Evolutionary conservation across 2,329 filamentous ascomycete species (phyloP).

Genomic region (Neoarthrinium moseri): DNA sequence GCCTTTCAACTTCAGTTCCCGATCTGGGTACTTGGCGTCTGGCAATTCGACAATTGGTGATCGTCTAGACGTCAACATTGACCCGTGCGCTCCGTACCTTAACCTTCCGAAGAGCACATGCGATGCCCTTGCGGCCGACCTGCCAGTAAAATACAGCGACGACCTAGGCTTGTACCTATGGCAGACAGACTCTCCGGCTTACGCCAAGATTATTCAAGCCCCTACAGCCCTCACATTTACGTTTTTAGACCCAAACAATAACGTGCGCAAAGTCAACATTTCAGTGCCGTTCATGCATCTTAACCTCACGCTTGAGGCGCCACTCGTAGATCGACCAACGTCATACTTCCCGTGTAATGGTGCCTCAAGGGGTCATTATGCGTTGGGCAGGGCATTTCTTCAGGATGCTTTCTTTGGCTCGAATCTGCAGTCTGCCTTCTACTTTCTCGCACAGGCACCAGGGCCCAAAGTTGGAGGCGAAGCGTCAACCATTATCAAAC

Average conservation of each 20-base stretch:
- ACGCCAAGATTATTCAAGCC: constrained; percentile 30
- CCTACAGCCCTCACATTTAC: constrained; percentile 35
- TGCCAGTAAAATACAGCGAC: constrained; percentile 30
- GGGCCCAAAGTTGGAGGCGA: constrained; percentile 21
- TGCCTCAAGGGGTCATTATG: constrained; percentile 17
- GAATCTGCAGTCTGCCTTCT: constrained; percentile 24
- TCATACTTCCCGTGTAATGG: constrained; percentile 39
- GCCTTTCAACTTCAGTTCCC: constrained; percentile 27
- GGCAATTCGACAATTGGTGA: constrained; percentile 17
- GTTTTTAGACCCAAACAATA: constrained; percentile 24
- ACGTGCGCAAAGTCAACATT: constrained; percentile 30
- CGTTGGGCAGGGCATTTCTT: constrained; percentile 38
- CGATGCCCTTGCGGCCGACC: constrained; percentile 29
- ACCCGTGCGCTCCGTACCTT: constrained; percentile 32
- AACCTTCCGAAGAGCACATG: constrained; percentile 35
- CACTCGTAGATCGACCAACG: constrained; percentile 25
- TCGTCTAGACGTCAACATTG: constrained; percentile 22
- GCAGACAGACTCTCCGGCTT: constrained; percentile 27
- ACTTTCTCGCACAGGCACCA: constrained; percentile 32
- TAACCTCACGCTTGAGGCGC: constrained; percentile 33
- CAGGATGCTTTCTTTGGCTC: constrained; percentile 39
- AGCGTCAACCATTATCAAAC: not conserved
- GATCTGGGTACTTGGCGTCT: constrained; percentile 18
- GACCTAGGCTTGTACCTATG: constrained; percentile 34
- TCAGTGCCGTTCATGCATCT: constrained; percentile 35